A percentile compares a stretch with the other conserved stretches of the same genome.
Evolutionary conservation across 1,139 yeast species (phyloP).

Genomic region (Yamadazyma blattariae): DNA sequence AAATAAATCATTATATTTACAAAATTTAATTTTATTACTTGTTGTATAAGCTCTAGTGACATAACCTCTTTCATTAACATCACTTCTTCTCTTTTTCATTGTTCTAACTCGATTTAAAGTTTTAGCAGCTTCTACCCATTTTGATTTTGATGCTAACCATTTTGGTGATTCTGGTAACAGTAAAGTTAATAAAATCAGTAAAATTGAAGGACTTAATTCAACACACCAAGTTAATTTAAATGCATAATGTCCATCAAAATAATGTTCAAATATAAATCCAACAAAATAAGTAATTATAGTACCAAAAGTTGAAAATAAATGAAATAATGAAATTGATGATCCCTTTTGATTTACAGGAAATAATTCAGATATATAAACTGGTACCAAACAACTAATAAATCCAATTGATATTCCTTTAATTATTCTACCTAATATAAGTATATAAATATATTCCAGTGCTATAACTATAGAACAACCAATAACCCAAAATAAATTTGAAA

Average conservation of each 20-base stretch:
- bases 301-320: slow-evolving; percentile 21
- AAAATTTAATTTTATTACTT: slow-evolving; percentile 18
- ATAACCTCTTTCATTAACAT: slow-evolving; percentile 19
- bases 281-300: slow-evolving; percentile 20
- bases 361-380: slow-evolving; percentile 31
- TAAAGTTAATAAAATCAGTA: slow-evolving; percentile 15
- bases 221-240: slow-evolving; percentile 26
- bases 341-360: slow-evolving; percentile 24
- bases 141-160: slow-evolving; percentile 30
- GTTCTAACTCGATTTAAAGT: slow-evolving; percentile 15
- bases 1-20: slow-evolving; percentile 21
- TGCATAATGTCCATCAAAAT: slow-evolving; percentile 12
- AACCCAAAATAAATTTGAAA: slow-evolving; percentile 27
- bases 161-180: slow-evolving; percentile 35
- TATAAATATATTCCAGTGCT: slow-evolving; percentile 23
- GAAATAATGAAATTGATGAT: slow-evolving; percentile 20
- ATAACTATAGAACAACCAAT: slow-evolving; percentile 23
- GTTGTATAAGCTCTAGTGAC: slow-evolving; percentile 27
- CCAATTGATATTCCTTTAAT: slow-evolving; percentile 34
- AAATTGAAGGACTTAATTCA: slow-evolving; percentile 23
- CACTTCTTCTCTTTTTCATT: slow-evolving; percentile 9
- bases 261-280: slow-evolving; percentile 18
- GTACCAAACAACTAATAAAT: slow-evolving; percentile 26
- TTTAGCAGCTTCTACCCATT: slow-evolving; percentile 32
- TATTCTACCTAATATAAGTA: slow-evolving; percentile 27